Base-by-base conservation (phyloP, 495 filamentous ascomycete genomes). In the Hypoxylon subgilvum region DNA sequence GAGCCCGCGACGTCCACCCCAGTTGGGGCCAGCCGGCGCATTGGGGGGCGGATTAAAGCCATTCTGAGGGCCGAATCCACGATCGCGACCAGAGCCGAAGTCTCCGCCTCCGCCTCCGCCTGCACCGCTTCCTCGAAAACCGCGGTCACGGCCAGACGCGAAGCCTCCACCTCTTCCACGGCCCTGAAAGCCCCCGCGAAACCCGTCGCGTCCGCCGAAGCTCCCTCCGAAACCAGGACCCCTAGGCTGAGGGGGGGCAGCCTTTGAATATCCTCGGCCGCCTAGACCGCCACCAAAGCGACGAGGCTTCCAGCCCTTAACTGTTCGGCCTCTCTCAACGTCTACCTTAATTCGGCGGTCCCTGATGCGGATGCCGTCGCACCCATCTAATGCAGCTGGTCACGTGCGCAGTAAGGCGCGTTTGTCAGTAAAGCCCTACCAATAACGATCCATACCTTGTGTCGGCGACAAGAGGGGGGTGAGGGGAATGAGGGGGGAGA, bases 311-410 rank as follows among this genome's bases (percentile, higher is more conserved):
- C 94, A 98, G 39, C 89, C 92, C 66, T 89, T 89, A 38, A 96
- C 91, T 28, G 94, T 97, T 50, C 94, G 88, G 58, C 94, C 95
- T 69, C 95, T 88, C 73, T 98, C 94, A 42, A 97, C 93, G 73
- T 98, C 94, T 52, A 98, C 92, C 68, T 95, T 83, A 57, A 97
- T 89, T 46, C 88, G 86, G 62, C 94, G 86, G 63, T 92, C 92
- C 71, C 89, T 95, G 76, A 97, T 96, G 35, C 88, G 86, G 53
- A 96, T 88, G 63, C 90, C 90, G 82, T 97, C 94, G 71, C 79
- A 82, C 48, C 73, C 71, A 42, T 84, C 80, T 69, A 83, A 56
- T 70, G 81, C 81, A 78, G 80, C 81, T 84, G 78, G 57, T 80
- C 66, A 67, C 68, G 73, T 74, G 79, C 79, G 79, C 76, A 70